A percentile compares a stretch with the other conserved stretches of the same genome.
phyloP scores from a whole-genome alignment of 768 basidiomycete species.

The Tricholomella constricta region DNA sequence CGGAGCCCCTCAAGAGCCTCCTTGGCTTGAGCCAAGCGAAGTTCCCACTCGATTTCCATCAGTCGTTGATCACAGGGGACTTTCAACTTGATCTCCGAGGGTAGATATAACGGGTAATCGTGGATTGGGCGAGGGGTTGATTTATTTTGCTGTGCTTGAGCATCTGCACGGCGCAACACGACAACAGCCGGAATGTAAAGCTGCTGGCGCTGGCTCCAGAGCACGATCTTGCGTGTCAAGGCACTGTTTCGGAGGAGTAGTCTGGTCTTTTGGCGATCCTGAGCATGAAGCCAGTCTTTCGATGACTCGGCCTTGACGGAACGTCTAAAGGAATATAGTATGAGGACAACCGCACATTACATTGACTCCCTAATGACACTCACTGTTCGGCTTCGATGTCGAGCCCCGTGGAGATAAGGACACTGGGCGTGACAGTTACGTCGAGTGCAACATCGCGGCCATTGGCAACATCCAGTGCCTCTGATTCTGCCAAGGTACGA shows the following conservation, averaged over 20 bases:
- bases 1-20: conserved; percentile 12
- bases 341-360: not conserved
- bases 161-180: not conserved
- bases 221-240: conserved; percentile 8
- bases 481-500: conserved; percentile 11
- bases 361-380: not conserved
- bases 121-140: not conserved
- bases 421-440: conserved; percentile 10
- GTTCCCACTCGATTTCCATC: conserved; percentile 8
- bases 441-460: conserved; percentile 16
- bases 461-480: conserved; percentile 5
- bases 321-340: not conserved
- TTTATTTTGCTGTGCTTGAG: not conserved
- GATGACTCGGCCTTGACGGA: not conserved
- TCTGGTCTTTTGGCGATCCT: conserved; percentile 10
- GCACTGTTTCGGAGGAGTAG: conserved; percentile 10
- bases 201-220: conserved; percentile 13
- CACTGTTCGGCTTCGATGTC: conserved; percentile 24
- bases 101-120: conserved; percentile 2
- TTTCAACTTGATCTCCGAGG: not conserved
- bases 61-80: conserved; percentile 2
- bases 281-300: conserved; percentile 1
- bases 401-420: conserved; percentile 14
- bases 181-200: conserved; percentile 13
- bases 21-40: conserved; percentile 6